Percentiles rank a stretch among this genome's conserved stretches.
phyloP scores from a whole-genome alignment of 768 basidiomycete genomes.

The Mycena floridula region DNA sequence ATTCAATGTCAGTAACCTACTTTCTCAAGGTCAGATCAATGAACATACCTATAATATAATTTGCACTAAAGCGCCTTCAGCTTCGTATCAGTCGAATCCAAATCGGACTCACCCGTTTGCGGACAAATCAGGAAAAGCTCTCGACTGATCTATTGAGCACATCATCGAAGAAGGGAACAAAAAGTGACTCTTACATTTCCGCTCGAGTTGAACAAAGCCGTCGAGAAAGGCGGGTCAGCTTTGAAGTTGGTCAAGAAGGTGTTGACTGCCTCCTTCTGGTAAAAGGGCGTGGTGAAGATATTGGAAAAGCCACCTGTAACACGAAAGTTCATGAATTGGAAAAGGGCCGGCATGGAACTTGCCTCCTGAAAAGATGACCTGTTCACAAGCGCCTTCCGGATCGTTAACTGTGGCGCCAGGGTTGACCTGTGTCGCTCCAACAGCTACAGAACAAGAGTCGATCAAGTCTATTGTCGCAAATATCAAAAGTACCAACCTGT shows the following conservation, averaged over 20 bases:
- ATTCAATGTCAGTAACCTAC: neutral
- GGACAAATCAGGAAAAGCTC: conserved; percentile 43
- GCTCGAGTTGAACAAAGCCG: conserved; percentile 39
- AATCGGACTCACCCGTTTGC: conserved; percentile 34
- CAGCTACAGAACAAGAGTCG: too few relatives aligned
- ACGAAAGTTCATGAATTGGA: neutral
- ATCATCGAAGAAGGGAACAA: too few relatives aligned
- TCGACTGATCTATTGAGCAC: conserved; percentile 24
- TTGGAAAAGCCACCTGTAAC: conserved; percentile 15
- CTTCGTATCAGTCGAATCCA: neutral
- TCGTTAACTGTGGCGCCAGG: conserved; percentile 36
- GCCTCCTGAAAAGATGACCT: conserved; percentile 43
- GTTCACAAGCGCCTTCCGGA: conserved; percentile 38
- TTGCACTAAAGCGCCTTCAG: conserved; percentile 20
- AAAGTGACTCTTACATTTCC: conserved; percentile 21
- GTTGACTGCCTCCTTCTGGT: conserved; percentile 36
- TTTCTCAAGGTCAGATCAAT: neutral
- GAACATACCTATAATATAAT: conserved; percentile 30
- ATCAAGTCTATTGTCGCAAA: too few relatives aligned
- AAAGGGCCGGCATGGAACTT: conserved; percentile 48
- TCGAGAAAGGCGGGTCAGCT: conserved; percentile 35
- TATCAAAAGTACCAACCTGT: too few relatives aligned
- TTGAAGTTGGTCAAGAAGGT: conserved; percentile 26
- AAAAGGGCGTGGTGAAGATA: conserved; percentile 33
- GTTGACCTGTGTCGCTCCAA: conserved; percentile 46